These are phyloP conservation scores for Trichoderma sp. DNA, from an alignment of 2,329 filamentous ascomycete species.

Conservation along the genomic window DNA sequence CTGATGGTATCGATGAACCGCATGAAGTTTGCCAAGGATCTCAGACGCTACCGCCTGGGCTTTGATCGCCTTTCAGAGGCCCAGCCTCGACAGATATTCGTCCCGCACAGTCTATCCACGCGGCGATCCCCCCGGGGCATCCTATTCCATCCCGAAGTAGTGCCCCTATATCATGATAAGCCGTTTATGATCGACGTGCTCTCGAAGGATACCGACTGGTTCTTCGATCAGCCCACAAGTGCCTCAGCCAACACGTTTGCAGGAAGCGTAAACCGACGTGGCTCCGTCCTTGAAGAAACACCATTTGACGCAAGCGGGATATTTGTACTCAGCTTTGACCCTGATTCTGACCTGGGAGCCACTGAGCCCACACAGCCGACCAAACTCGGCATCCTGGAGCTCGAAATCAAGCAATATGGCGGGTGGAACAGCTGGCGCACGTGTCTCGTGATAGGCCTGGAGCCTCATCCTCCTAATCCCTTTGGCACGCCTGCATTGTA, in stretches of 20 bases:
- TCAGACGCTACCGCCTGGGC: constrained; percentile 20
- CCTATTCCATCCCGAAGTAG: constrained; percentile 32
- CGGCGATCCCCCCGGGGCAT: constrained; percentile 32
- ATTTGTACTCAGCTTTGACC: constrained; percentile 35
- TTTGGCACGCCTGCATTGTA: constrained; percentile 35
- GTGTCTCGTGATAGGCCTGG: constrained; percentile 32
- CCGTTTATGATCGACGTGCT: constrained; percentile 26
- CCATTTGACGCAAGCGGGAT: constrained; percentile 24
- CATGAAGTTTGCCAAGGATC: constrained; percentile 32
- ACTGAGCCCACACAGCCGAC: constrained; percentile 27
- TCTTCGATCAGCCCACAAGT: constrained; percentile 27
- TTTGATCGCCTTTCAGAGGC: neutral
- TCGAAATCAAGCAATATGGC: constrained; percentile 21
- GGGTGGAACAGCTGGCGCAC: constrained; percentile 23
- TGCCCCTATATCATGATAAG: neutral
- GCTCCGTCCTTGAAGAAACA: neutral
- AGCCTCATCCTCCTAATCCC: constrained; percentile 32
- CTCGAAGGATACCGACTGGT: constrained; percentile 35
- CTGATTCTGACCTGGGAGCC: constrained; percentile 29
- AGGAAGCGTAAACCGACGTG: neutral
- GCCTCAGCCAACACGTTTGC: neutral
- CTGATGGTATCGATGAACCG: constrained; percentile 34
- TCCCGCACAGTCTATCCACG: constrained; percentile 29
- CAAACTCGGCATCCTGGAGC: constrained; percentile 33
- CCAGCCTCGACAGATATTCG: constrained; percentile 30